Conservation (phyloP, 1,284 basidiomycete genomes). For the Puccinia coronata region DNA sequence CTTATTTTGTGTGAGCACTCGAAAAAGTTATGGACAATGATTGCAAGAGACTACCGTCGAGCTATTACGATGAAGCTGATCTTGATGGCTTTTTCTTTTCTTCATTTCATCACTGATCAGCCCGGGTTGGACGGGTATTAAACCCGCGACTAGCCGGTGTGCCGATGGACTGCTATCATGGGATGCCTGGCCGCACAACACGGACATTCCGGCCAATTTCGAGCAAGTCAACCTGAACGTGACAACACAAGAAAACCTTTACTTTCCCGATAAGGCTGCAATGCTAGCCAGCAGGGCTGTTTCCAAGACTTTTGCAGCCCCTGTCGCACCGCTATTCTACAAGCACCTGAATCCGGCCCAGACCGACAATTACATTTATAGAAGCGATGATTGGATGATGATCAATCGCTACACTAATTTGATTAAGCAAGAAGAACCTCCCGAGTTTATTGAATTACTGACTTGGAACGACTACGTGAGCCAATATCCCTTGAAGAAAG, state of each 20-base stretch:
- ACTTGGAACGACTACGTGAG: conserved; percentile 50
- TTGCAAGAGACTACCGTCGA: neutral
- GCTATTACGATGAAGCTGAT: neutral
- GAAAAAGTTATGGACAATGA: neutral
- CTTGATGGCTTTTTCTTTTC: neutral
- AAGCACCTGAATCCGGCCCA: conserved; percentile 20
- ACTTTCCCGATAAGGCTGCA: conserved; percentile 44
- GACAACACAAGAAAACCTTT: conserved; percentile 29
- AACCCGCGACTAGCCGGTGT: conserved; percentile 21
- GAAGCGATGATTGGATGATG: conserved; percentile 49
- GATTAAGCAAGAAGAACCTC: conserved; percentile 33
- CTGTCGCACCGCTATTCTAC: conserved; percentile 38
- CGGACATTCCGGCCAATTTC: neutral
- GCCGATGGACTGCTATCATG: conserved; percentile 43
- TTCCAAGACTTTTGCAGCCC: conserved; percentile 39
- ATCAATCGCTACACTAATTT: conserved; percentile 46
- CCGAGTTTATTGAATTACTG: conserved; percentile 45
- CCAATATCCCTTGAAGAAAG: no score
- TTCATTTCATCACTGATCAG: neutral
- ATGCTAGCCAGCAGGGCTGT: conserved; percentile 22
- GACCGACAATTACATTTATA: conserved; percentile 25
- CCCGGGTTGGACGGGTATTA: conserved; percentile 44
- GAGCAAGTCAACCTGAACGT: conserved; percentile 7
- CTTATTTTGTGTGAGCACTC: conserved; percentile 30
- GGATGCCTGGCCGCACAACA: conserved; percentile 47